Evolutionary conservation across 345 rosid species (phyloP), one percentile per base, ranked within the genome.

Genomic region (Salix arbutifolia): DNA sequence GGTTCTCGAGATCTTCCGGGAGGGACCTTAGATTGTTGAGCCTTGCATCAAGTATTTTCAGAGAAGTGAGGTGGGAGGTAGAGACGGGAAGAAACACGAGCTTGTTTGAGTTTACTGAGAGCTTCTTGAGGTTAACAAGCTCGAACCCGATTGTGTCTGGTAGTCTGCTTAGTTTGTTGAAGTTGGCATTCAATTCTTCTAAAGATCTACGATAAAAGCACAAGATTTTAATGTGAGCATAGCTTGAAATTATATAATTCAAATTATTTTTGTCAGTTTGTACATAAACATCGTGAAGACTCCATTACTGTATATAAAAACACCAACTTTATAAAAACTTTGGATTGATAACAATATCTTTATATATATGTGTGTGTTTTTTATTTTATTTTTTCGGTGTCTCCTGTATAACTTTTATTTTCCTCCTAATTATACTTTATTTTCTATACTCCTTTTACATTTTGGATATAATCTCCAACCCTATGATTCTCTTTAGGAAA

Each of bases 171-270:
- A 95, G 90, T 90, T 89, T 87, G 91, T 95, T 93, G 90, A 95
- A 95, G 80, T 95, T 95, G 73, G 88, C 92, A 76, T 91, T 93
- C 76, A 95, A 44, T 76, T 95, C 98, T 85, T 91, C 98, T 65
- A 95, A 58, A 30, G 80, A 88, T 81, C 98, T 94, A 87, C 5
- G 40, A 28, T 66, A 69, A 53, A 70, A 40, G 23, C 11, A 17
- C 65, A 58, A 37, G 30, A 2, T 58, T 56, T 53, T 3, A 5
- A n/a, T 9, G 0, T n/a, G 9, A n/a, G 10, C 14, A 58, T 23
- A n/a, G 23, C 50, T 58, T 58, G 13, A 3, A 58, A n/a, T 58
- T 2, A 6, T 11, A 40, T 40, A 10, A 40, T 10, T 40, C 13
- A 40, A 40, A 3, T 40, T 40, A 38, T 38, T 38, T 9, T 40